Conservation (phyloP, 2,329 filamentous ascomycete genomes). For the Reticulascus tulasneorum region DNA sequence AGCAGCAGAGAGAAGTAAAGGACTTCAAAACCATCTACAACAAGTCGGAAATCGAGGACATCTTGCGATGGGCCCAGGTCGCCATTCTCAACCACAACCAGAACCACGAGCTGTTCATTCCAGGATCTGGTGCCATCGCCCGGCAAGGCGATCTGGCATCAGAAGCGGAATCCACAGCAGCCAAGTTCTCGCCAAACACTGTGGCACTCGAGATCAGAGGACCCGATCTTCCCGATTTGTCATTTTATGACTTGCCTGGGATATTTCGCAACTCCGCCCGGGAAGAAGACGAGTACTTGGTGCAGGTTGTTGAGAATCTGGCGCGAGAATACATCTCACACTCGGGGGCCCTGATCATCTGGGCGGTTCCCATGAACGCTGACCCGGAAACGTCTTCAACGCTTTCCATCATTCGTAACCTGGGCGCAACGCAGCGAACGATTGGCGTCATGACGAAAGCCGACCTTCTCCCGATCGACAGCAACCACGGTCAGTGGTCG, state of each 20-base stretch:
- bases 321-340: conserved; percentile 67
- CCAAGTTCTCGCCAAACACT: conserved; percentile 78
- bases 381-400: conserved; percentile 75
- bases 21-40: conserved; percentile 63
- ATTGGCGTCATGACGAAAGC: conserved; percentile 83
- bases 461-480: conserved; percentile 59
- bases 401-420: conserved; percentile 56
- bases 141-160: conserved; percentile 29
- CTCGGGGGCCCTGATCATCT: conserved; percentile 68
- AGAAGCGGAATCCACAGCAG: conserved; percentile 42
- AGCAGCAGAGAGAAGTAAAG: conserved; percentile 40
- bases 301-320: conserved; percentile 68
- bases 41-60: conserved; percentile 60
- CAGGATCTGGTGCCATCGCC: conserved; percentile 38
- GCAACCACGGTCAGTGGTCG: conserved; percentile 52
- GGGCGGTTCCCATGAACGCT: conserved; percentile 72
- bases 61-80: conserved; percentile 70
- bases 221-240: conserved; percentile 66
- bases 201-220: conserved; percentile 73
- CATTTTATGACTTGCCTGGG: conserved; percentile 82
- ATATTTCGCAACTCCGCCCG: conserved; percentile 69
- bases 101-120: conserved; percentile 50
- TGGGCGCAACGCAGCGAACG: conserved; percentile 55
- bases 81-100: conserved; percentile 68
- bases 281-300: conserved; percentile 62